Evolutionary conservation across 208 protist species (phyloP).

Genomic region (Giardia duodenalis): DNA sequence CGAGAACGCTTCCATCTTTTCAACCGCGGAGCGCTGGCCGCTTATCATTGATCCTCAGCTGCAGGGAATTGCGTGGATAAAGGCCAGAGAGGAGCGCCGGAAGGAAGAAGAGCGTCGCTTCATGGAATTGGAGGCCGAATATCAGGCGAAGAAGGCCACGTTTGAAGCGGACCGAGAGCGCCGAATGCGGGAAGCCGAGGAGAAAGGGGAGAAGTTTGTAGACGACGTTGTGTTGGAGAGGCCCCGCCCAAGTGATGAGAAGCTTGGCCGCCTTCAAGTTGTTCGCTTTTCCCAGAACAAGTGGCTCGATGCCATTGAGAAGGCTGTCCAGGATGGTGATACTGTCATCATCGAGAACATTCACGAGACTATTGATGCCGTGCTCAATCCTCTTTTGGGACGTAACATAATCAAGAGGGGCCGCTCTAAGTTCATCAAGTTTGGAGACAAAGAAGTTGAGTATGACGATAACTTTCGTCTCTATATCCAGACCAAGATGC

Average conservation of each 20-base stretch:
- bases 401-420: slow-evolving; percentile 62
- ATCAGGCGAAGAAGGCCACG: background rate
- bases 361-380: slow-evolving; percentile 78
- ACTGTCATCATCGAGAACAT: slow-evolving; percentile 75
- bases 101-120: slow-evolving; percentile 57
- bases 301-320: slow-evolving; percentile 50
- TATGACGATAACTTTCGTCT: slow-evolving; percentile 81
- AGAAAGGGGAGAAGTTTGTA: background rate
- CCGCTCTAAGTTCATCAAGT: slow-evolving; percentile 62
- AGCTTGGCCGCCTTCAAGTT: slow-evolving; percentile 60
- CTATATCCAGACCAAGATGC: slow-evolving; percentile 86
- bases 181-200: background rate
- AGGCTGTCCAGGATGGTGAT: slow-evolving; percentile 51
- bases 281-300: slow-evolving; percentile 53
- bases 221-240: background rate
- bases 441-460: slow-evolving; percentile 78
- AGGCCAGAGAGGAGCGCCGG: slow-evolving; percentile 67
- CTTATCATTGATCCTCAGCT: slow-evolving; percentile 92
- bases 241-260: background rate
- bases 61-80: slow-evolving; percentile 88
- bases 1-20: slow-evolving; percentile 73
- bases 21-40: slow-evolving; percentile 82
- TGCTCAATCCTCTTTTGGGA: slow-evolving; percentile 82
- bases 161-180: background rate
- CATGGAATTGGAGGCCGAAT: background rate